Conservation (phyloP, 208 protist genomes). For the Angomonas deanei region DNA sequence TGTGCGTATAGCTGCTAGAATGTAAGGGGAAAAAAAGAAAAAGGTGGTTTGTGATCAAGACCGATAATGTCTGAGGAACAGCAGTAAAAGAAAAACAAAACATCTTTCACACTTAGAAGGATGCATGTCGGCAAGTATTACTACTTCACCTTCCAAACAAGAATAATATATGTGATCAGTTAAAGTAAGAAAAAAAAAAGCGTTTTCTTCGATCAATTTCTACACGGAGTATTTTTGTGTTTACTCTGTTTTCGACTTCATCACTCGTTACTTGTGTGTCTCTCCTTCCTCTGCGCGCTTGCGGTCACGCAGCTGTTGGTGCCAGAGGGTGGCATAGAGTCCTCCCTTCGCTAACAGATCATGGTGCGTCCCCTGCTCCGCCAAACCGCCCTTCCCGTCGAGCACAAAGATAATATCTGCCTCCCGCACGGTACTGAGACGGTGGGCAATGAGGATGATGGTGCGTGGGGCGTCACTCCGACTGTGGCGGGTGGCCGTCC, state of each 20-base stretch:
- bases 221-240: neutral
- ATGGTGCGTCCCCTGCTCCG: slow-evolving; percentile 81
- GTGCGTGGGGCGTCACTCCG: slow-evolving; percentile 50
- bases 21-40: neutral
- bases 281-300: slow-evolving; percentile 5
- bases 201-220: neutral
- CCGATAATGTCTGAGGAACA: too few species aligned
- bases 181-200: slow-evolving; percentile 7
- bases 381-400: slow-evolving; percentile 76
- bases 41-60: neutral
- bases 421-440: slow-evolving; percentile 87
- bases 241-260: neutral
- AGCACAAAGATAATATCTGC: slow-evolving; percentile 94
- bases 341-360: slow-evolving; percentile 73
- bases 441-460: slow-evolving; percentile 92
- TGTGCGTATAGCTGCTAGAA: neutral
- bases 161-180: too few species aligned
- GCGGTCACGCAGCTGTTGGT: slow-evolving; percentile 64
- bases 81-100: too few species aligned
- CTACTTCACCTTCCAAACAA: too few species aligned
- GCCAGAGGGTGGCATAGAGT: slow-evolving; percentile 82
- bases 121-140: too few species aligned
- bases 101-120: too few species aligned
- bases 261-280: neutral
- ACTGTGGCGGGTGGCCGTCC: slow-evolving; percentile 19